Conservation (phyloP, 768 basidiomycete genomes). For the Mycena galericulata region DNA sequence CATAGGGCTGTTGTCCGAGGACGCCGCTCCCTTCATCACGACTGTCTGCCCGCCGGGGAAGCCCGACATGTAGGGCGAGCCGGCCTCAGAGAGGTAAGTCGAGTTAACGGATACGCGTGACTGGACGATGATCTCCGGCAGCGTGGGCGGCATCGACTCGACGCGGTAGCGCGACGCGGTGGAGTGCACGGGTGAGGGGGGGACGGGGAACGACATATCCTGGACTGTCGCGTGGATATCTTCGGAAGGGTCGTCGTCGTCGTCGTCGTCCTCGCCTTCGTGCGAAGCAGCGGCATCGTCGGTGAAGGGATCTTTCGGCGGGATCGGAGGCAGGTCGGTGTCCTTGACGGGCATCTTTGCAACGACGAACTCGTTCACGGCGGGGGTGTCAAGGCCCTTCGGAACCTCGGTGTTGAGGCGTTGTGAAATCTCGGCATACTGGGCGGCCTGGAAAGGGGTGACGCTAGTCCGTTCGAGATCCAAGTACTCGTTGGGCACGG, state of each 20-base stretch:
- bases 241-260: slow-evolving; percentile 11
- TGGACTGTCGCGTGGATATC: too few relatives aligned
- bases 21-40: slow-evolving; percentile 13
- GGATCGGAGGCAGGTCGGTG: slow-evolving; percentile 31
- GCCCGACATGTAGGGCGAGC: slow-evolving; percentile 25
- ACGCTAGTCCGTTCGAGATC: slow-evolving; percentile 77
- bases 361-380: slow-evolving; percentile 41
- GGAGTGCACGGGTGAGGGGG: slow-evolving; percentile 50
- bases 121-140: slow-evolving; percentile 64
- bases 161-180: slow-evolving; percentile 53
- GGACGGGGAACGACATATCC: slow-evolving; percentile 52
- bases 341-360: slow-evolving; percentile 23
- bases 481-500: slow-evolving; percentile 61
- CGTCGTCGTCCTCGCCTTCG: slow-evolving; percentile 2
- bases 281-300: neutral
- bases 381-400: slow-evolving; percentile 47
- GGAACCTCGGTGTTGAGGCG: slow-evolving; percentile 60
- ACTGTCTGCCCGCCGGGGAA: slow-evolving; percentile 33
- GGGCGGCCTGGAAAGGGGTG: slow-evolving; percentile 79
- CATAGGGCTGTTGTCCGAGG: slow-evolving; percentile 35
- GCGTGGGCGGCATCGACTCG: slow-evolving; percentile 62
- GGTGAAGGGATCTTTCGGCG: slow-evolving; percentile 28
- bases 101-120: slow-evolving; percentile 56
- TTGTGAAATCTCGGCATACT: slow-evolving; percentile 78
- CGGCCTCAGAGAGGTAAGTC: slow-evolving; percentile 34